Base-by-base conservation (phyloP, 2,329 filamentous ascomycete genomes). In the Daldinia sp. region DNA sequence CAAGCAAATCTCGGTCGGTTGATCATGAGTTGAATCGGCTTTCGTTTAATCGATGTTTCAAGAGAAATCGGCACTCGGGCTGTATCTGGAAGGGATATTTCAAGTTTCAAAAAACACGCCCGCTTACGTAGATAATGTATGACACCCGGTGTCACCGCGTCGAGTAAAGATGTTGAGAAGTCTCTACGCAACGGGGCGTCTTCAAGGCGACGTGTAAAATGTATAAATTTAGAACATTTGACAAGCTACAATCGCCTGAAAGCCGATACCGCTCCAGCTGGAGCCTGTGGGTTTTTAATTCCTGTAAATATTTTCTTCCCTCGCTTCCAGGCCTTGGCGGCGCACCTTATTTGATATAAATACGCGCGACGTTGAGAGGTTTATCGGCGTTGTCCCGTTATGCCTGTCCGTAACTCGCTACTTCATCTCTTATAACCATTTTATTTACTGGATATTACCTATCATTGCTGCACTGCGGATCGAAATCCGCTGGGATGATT, bases 81-180 rank as follows among this genome's bases (percentile, higher is more conserved):
- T 48, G 30, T 33, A 54, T 44, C 46, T 50, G 51, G 37, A 33
- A 23, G 20, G 20, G 61, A 69, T 67, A 2, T 56, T 50, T 61
- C 57, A 46, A 69, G 64, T 70, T 70, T 66, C 59, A 60, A 58
- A 65, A 70, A 70, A 60, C 61, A 46, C 51, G 35, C 56, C 64
- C 33, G 55, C 67, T 67, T 66, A 70, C 63, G 64, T 63, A 62
- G 63, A 62, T 56, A 42, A 30, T 63, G 69, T 66, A 69, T 70
- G 64, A 70, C 67, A 60, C 56, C 46, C 67, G 20, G 59, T 58
- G 65, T 72, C 59, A 66, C 50, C 23, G 15, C 26, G 13, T 15
- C 15, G 46, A 30, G 15, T 28, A 18, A 50, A 30, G 13, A 50
- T 26, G 23, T 30, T 20, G 42, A 23, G 5, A 48, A 15, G 4